Percentiles rank a stretch among this genome's conserved stretches.
phyloP scores from a whole-genome alignment of 805 yeast genomes.

The Kazachstania martiniae region DNA sequence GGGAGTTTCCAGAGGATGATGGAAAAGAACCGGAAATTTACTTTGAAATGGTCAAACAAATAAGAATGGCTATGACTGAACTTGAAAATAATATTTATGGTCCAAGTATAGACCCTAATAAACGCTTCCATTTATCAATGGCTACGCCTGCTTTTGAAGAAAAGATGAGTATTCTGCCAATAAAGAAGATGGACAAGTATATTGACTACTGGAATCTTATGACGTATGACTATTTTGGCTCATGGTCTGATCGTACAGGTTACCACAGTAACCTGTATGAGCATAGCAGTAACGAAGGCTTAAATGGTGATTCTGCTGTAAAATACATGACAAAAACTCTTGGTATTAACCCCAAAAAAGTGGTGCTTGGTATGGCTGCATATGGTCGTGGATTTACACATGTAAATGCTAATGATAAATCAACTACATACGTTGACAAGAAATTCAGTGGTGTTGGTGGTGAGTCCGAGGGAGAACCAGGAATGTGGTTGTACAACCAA shows the following conservation, averaged over 20 bases:
- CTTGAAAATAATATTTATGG: constrained; percentile 26
- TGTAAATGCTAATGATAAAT: constrained; percentile 26
- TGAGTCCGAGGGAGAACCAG: constrained; percentile 37
- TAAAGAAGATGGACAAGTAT: constrained; percentile 45
- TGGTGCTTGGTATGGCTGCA: constrained; percentile 77
- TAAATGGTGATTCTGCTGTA: constrained; percentile 42
- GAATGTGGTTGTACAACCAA: constrained; percentile 44
- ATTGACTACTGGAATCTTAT: constrained; percentile 73
- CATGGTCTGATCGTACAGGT: constrained; percentile 52
- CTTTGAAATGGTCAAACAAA: constrained; percentile 31
- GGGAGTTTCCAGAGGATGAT: constrained; percentile 70
- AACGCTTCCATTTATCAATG: constrained; percentile 42
- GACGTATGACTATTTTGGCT: constrained; percentile 84
- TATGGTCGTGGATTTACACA: constrained; percentile 56
- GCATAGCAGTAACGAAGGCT: constrained; percentile 7
- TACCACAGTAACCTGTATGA: constrained; percentile 60
- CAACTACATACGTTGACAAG: constrained; percentile 23
- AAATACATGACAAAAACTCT: constrained; percentile 30
- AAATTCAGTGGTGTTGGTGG: constrained; percentile 35
- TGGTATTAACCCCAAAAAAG: constrained; percentile 37
- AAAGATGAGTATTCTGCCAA: constrained; percentile 32
- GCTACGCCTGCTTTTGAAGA: constrained; percentile 67
- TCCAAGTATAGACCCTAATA: constrained; percentile 1
- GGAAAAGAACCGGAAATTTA: constrained; percentile 35
- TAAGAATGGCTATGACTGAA: constrained; percentile 32